Base-by-base conservation (phyloP, 2,329 filamentous ascomycete genomes). In the Parastagonospora avenae region DNA sequence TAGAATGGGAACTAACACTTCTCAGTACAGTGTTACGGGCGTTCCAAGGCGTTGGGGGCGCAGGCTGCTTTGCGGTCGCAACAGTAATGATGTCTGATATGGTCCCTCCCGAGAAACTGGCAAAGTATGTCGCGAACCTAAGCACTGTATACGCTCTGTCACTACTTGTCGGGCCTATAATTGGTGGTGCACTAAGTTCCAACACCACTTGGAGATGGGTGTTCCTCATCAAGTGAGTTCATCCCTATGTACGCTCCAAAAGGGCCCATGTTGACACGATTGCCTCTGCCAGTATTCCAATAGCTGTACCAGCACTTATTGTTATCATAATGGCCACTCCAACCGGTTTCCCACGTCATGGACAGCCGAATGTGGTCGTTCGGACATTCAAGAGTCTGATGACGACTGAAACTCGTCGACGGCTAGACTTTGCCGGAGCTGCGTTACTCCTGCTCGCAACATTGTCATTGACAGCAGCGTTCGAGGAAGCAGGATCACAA, bases 91-190 rank as follows among this genome's bases (percentile, higher is more conserved):
- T 33, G 31, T 4, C 10, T 33, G 31, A 33, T 33, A 33, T 33
- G n/a, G 31, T 33, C 11, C 4, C 31, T 14, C 31, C 31, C 4
- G 31, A 33, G 31, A 33, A 33, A 11, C 31, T 33, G 11, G 31
- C 31, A 11, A 33, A 33, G 14, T 4, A 12, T 33, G 31, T 33
- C 4, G 31, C 10, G 4, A 14, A 14, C 11, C 31, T 33, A 33
- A 33, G 31, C 10, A 12, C 31, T 5, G 47, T 56, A 10, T 59
- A 41, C 19, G 42, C 47, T 0, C 49, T 74, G 4, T 70, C 69
- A 11, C 45, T 64, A 9, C 63, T 68, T 3, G 30, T 58, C 31
- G 58, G 58, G 3, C 55, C 55, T 1, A 43, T 59, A 6, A 43
- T 57, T 2, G 58, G 53, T 8, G 58, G 55, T 5, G 52, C 14